Evolutionary conservation across 1,139 yeast genomes (phyloP).

Genomic region (Yamadazyma triangularis): DNA sequence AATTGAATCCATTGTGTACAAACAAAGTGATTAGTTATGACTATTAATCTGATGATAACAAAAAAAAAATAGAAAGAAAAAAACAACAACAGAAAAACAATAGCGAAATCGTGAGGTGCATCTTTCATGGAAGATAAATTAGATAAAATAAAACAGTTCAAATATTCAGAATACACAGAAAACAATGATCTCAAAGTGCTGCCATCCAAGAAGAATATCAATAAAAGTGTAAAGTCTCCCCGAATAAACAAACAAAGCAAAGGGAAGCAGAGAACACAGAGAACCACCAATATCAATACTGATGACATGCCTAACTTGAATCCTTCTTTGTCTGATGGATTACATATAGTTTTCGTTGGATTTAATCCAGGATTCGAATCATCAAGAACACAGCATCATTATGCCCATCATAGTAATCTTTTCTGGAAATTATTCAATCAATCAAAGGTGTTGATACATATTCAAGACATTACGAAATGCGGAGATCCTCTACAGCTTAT

Average conservation of each 20-base stretch:
- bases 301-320: constrained; percentile 24
- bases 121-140: neutral
- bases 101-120: neutral
- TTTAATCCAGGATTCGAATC: constrained; percentile 73
- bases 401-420: constrained; percentile 66
- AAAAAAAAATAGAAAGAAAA: no score
- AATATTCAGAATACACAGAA: constrained; percentile 1
- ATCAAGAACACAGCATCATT: constrained; percentile 61
- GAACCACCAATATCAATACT: no score
- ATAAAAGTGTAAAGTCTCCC: no score
- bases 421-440: constrained; percentile 68
- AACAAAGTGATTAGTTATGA: no score
- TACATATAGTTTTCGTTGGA: constrained; percentile 58
- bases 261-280: no score
- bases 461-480: constrained; percentile 7
- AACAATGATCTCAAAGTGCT: neutral
- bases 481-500: constrained; percentile 8
- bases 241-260: no score
- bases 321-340: constrained; percentile 30
- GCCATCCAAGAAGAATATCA: no score
- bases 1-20: constrained; percentile 2
- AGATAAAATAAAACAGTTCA: constrained; percentile 3
- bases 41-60: neutral
- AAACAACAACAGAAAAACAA: neutral
- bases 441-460: constrained; percentile 35